phyloP scores from a whole-genome alignment of 73 alveolate species.

The Symbiodinium pilosum region DNA sequence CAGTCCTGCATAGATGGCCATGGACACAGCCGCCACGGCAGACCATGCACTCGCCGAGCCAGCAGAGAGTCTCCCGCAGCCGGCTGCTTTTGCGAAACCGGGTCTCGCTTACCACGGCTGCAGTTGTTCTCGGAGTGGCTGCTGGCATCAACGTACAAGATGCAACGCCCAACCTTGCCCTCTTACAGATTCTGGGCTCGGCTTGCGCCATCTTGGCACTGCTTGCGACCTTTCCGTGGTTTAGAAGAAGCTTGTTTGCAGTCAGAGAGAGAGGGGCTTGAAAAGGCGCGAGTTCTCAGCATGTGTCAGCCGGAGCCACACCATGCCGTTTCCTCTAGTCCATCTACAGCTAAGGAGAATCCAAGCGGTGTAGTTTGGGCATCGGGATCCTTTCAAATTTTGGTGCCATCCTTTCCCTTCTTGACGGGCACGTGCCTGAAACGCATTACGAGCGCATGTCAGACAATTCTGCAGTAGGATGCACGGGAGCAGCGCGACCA shows the following conservation, averaged over 20 bases:
- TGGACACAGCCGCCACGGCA: neutral
- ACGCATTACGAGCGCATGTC: no score
- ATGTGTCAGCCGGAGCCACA: neutral
- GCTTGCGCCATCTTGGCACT: constrained; percentile 19
- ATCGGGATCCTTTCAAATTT: constrained; percentile 34
- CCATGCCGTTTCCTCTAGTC: neutral
- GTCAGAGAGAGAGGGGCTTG: neutral
- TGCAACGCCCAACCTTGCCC: constrained; percentile 23
- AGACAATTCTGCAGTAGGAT: no score
- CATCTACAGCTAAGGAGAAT: constrained; percentile 33
- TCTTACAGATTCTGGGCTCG: constrained; percentile 42
- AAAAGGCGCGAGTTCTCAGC: no score
- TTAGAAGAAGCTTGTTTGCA: neutral
- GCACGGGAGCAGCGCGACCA: no score
- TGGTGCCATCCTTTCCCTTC: constrained; percentile 40
- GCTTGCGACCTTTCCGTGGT: constrained; percentile 34
- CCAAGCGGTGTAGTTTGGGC: constrained; percentile 22
- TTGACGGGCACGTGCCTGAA: constrained; percentile 50
- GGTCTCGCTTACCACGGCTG: constrained; percentile 45
- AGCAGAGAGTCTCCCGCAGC: neutral
- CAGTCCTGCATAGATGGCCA: no score
- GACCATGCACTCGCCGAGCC: constrained; percentile 9
- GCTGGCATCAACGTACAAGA: constrained; percentile 60
- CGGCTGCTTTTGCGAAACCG: constrained; percentile 6
- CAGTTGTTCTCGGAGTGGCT: constrained; percentile 57